Evolutionary conservation across 208 protist genomes (phyloP), one percentile per base, ranked within the genome.

Genomic region (Lotmaria passim): DNA sequence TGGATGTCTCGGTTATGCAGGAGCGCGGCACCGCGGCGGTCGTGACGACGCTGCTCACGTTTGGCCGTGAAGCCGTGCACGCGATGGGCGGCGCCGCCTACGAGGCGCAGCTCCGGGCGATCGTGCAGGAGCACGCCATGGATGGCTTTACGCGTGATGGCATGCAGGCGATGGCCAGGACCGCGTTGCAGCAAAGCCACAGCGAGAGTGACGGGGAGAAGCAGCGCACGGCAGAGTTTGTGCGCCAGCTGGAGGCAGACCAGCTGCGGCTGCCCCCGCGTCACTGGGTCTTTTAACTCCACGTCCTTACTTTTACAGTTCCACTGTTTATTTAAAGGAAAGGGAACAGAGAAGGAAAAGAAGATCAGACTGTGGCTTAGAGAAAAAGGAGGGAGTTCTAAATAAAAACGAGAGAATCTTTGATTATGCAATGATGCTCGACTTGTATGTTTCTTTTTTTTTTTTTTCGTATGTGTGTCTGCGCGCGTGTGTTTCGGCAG

Each of bases 201-300:
- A 34, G 17, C 28, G 47, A 26, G 6, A 58, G 41, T 19, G 43
- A 56, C 19, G 44, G 7, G 10, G 52, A 38, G 26, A 34, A 64
- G 28, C 28, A 30, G n/a, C 23, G 24, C 11, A 12, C 30, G 36
- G 23, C 8, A 3, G 21, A 57, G 30, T 38, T 69, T 30, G 47
- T 69, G 30, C 43, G 46, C 6, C 52, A 58, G 4, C 53, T 75
- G 1, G 43, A 57, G n/a, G 34, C 52, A 5, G 70, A 60, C 12
- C 60, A 75, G 55, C 55, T 64, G 44, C 30, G 7, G 11, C 30
- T 75, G 21, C 70, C 70, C 12, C 24, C 58, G 60, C 70, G 70
- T 17, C 17, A 39, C 26, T 75, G 70, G 62, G 14, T 19, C n/a
- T n/a, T n/a, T n/a, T n/a, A n/a, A n/a, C n/a, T n/a, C n/a, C n/a